These are phyloP conservation scores for Hepatocystis sp. DNA, from an alignment of 169 alveolate genomes.

Conservation along the genomic window DNA sequence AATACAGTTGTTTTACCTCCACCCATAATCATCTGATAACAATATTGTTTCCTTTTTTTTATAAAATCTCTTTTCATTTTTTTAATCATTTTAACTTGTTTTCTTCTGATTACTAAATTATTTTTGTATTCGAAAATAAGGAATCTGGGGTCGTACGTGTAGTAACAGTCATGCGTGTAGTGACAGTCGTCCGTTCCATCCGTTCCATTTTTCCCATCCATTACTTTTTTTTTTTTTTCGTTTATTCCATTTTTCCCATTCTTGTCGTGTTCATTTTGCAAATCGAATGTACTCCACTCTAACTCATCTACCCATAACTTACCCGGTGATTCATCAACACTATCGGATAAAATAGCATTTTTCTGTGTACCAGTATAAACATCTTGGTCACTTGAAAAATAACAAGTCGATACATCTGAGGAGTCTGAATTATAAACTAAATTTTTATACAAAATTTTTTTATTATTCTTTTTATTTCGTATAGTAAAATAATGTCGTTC, in stretches of 20 bases:
- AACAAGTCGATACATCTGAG: constrained; percentile 63
- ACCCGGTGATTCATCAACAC: not conserved
- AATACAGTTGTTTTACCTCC: constrained; percentile 95
- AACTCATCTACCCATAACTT: not conserved
- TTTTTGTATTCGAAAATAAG: constrained; percentile 92
- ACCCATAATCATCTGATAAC: constrained; percentile 96
- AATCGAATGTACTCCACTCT: no score
- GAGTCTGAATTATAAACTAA: constrained; percentile 47
- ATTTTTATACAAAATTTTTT: constrained; percentile 48
- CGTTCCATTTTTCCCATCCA: not conserved
- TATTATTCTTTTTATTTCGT: constrained; percentile 19
- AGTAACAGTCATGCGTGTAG: constrained; percentile 23
- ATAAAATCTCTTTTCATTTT: constrained; percentile 83
- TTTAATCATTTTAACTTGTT: constrained; percentile 90
- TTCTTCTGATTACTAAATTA: constrained; percentile 88
- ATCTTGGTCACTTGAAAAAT: constrained; percentile 64
- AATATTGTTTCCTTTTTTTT: constrained; percentile 85
- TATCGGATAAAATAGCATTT: not conserved
- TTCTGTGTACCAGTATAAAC: not conserved
- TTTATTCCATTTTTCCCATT: not conserved
- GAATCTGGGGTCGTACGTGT: constrained; percentile 91
- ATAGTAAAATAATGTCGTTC: constrained; percentile 69
- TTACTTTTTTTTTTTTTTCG: not conserved
- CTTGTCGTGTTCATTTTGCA: not conserved
- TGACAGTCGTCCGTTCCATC: no score